Evolutionary conservation across 2,329 filamentous ascomycete species (phyloP).

Genomic region (Colletotrichum theobromicola): DNA sequence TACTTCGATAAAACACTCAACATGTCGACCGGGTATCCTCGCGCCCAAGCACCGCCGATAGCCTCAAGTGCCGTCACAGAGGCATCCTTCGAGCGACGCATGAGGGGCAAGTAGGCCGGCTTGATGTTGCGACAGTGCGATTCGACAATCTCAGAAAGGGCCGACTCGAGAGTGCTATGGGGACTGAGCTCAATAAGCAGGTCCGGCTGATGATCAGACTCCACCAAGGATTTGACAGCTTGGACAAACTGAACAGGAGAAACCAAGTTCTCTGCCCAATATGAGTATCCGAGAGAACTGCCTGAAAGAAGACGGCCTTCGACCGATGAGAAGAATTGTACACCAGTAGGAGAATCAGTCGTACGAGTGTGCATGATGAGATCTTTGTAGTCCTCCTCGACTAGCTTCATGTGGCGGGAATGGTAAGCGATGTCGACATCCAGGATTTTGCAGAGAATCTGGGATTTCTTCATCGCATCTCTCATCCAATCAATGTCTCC

Average conservation of each 20-base stretch:
- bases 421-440: conserved; percentile 48
- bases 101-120: conserved; percentile 29
- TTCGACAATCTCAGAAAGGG: conserved; percentile 39
- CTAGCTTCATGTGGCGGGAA: conserved; percentile 46
- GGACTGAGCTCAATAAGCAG: conserved; percentile 49
- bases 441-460: conserved; percentile 39
- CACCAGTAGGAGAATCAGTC: neutral
- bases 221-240: conserved; percentile 42
- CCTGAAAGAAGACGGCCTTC: conserved; percentile 27
- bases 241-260: conserved; percentile 48
- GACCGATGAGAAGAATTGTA: conserved; percentile 47
- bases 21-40: conserved; percentile 37
- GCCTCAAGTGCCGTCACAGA: conserved; percentile 31
- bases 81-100: conserved; percentile 30
- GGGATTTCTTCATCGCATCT: conserved; percentile 32
- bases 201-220: conserved; percentile 31
- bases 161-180: conserved; percentile 37
- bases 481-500: conserved; percentile 35
- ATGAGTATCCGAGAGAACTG: conserved; percentile 24
- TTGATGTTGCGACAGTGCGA: conserved; percentile 3
- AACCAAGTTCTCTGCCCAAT: conserved; percentile 54
- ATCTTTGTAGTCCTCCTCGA: conserved; percentile 40
- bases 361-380: conserved; percentile 28
- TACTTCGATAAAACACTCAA: conserved; percentile 29
- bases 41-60: conserved; percentile 41